Base-by-base conservation (phyloP, 1,284 basidiomycete genomes). In the Tetrapyrgos nigripes region DNA sequence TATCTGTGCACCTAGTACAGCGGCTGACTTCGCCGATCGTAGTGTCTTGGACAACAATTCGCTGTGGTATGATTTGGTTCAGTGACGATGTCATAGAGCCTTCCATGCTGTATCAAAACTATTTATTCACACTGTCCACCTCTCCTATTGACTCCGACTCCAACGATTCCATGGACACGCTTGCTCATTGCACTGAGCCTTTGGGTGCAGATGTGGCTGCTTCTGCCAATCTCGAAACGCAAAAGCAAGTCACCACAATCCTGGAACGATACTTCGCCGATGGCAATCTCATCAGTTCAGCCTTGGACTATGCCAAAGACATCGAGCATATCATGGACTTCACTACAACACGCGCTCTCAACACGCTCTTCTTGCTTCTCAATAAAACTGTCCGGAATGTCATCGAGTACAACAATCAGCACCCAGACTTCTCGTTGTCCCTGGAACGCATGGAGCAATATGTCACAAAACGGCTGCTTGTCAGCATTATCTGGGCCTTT, bases 11-110 rank as follows among this genome's bases (percentile, higher is more conserved):
- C n/a, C 11, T 26, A n/a, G 28, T 6, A 40, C 17, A n/a, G 19
- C 14, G 6, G 4, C 19, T 9, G 37, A n/a, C 17, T 6, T 27
- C 19, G 26, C 37, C 64, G 27, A 53, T 49, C 53, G 6, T 40
- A 98, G 96, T 86, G 95, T 99, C 11, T 83, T 99, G 53, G 98
- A 99, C 68, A 98, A 99, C 77, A 99, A 99, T 84, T 86, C 96
- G 97, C 57, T 99, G 97, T 73, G 97, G 97, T 74, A 99, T 99
- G 97, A 97, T 99, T 68, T 99, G 97, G 97, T 99, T 99, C 79
- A 98, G 95, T 71, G 95, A 98, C 61, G 96, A 98, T 63, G 90
- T 97, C 50, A 89, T 99, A 29, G 88, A 93, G 62, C 89, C 95
- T 2, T 79, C 83, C 3, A 98, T 99, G 97, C 87, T 98, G 29